Percentiles rank a stretch among this genome's conserved stretches.
phyloP scores from a whole-genome alignment of 2,329 filamentous ascomycete species.

The Stromatinia cepivora region DNA sequence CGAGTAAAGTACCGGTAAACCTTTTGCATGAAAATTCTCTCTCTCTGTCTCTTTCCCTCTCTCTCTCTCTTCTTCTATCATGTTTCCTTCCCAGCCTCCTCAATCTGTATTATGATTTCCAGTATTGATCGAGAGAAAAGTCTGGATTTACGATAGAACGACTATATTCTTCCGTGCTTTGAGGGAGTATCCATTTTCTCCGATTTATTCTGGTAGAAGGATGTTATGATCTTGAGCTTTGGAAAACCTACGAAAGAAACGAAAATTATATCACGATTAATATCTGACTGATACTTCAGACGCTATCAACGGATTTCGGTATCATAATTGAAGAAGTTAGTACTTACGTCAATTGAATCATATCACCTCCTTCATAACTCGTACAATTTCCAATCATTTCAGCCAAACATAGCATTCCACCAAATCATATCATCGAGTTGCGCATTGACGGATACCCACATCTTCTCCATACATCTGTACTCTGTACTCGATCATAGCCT shows the following conservation, averaged over 20 bases:
- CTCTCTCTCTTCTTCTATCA: neutral
- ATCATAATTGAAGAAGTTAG: neutral
- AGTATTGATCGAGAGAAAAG: neutral
- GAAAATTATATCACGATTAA: neutral
- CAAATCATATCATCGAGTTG: neutral
- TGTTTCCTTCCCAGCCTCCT: neutral
- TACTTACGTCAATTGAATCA: slow-evolving; percentile 3
- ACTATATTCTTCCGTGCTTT: neutral
- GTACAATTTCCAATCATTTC: neutral
- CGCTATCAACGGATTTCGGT: neutral
- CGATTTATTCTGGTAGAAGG: neutral
- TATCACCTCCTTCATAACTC: neutral
- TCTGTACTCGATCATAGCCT: neutral
- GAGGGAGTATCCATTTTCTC: neutral
- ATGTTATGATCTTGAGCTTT: neutral
- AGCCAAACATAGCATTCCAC: neutral
- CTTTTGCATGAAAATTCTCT: slow-evolving; percentile 1
- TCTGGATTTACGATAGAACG: neutral
- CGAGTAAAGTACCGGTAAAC: slow-evolving; percentile 2
- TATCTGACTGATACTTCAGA: neutral
- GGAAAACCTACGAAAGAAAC: neutral
- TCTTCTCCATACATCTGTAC: slow-evolving; percentile 7
- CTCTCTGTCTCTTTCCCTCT: neutral
- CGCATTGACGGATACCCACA: slow-evolving; percentile 16
- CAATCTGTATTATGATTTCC: neutral